Percentiles rank a stretch among this genome's conserved stretches.
These are phyloP conservation scores for Pseudogymnoascus sp. DNA, from an alignment of 2,329 filamentous ascomycete species.

Conservation along the genomic window DNA sequence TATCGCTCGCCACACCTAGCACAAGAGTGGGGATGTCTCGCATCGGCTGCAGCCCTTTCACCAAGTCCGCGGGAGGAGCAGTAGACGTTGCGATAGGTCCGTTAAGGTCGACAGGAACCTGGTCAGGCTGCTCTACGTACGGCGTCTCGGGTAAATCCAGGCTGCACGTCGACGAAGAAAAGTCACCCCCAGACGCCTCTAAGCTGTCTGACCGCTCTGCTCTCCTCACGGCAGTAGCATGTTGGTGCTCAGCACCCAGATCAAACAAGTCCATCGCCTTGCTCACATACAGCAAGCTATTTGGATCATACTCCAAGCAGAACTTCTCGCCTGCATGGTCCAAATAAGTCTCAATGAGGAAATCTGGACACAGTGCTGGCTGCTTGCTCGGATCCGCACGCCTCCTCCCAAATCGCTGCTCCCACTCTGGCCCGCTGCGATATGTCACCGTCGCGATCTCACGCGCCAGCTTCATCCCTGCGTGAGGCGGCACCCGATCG, in stretches of 20 bases:
- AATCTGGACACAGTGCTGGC: slow-evolving; percentile 92
- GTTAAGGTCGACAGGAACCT: slow-evolving; percentile 30
- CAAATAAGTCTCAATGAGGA: slow-evolving; percentile 94
- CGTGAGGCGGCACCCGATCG: slow-evolving; percentile 76
- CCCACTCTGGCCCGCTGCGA: slow-evolving; percentile 93
- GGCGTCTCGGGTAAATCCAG: slow-evolving; percentile 74
- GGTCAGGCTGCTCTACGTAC: slow-evolving; percentile 71
- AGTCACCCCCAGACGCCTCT: slow-evolving; percentile 34
- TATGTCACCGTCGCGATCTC: slow-evolving; percentile 98
- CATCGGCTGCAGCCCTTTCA: slow-evolving; percentile 63
- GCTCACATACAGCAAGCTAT: slow-evolving; percentile 90
- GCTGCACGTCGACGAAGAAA: slow-evolving; percentile 49
- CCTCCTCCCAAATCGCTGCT: slow-evolving; percentile 81
- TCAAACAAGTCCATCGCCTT: slow-evolving; percentile 99
- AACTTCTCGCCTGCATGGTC: slow-evolving; percentile 98
- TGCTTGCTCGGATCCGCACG: slow-evolving; percentile 79
- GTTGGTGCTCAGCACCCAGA: slow-evolving; percentile 64
- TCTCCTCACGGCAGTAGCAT: slow-evolving; percentile 52
- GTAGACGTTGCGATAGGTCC: slow-evolving; percentile 31
- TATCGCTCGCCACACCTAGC: slow-evolving; percentile 91
- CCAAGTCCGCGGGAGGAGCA: slow-evolving; percentile 67
- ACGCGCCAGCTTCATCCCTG: slow-evolving; percentile 94
- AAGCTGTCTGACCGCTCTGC: slow-evolving; percentile 51
- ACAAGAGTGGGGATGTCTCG: slow-evolving; percentile 75
- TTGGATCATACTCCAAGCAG: slow-evolving; percentile 91